Evolutionary conservation across 2,329 filamentous ascomycete genomes (phyloP), one percentile per base, ranked within the genome.

Genomic region (Fusarium palustre): DNA sequence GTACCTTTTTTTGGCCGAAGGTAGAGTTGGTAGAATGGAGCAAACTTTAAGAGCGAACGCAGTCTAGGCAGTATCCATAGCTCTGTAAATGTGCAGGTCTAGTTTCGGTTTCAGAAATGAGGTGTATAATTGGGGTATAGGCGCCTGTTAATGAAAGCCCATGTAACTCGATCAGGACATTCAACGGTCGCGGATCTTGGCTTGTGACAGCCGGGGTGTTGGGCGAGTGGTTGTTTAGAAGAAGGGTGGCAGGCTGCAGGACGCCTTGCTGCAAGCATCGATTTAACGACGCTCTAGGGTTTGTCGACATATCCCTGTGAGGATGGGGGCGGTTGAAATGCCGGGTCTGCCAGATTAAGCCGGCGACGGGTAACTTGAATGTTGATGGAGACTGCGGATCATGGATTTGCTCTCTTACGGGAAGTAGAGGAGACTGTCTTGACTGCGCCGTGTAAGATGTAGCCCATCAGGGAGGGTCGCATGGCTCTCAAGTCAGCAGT

Each of bases 401-500:
- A 43, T 20, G 28, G 24, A 28, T 45, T 58, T 59, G 33, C 16
- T 48, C 45, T 59, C 33, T 59, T 55, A 22, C 42, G 48, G 49
- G 54, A 28, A 52, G 59, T 33, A 33, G 9, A 59, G 10, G 22
- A 25, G 15, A 43, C 41, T 24, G 39, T 16, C 22, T 42, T 24
- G 43, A 63, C 57, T 63, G 61, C 49, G 63, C 55, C 60, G 48
- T 61, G 56, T 58, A 61, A 59, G 42, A 43, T 61, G 46, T 56
- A 42, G 31, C 36, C 33, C 25, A 43, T 49, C 42, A 53, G 55
- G 46, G 48, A 67, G 64, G 68, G 66, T 74, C 66, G 69, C 71
- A 73, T 72, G 53, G 66, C 45, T 28, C 69, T 54, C 59, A 61
- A 74, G 68, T 72, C 73, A 74, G 67, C 69, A 71, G 73, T 61